Evolutionary conservation across 495 filamentous ascomycete species (phyloP).

Genomic region (Neurospora africana): DNA sequence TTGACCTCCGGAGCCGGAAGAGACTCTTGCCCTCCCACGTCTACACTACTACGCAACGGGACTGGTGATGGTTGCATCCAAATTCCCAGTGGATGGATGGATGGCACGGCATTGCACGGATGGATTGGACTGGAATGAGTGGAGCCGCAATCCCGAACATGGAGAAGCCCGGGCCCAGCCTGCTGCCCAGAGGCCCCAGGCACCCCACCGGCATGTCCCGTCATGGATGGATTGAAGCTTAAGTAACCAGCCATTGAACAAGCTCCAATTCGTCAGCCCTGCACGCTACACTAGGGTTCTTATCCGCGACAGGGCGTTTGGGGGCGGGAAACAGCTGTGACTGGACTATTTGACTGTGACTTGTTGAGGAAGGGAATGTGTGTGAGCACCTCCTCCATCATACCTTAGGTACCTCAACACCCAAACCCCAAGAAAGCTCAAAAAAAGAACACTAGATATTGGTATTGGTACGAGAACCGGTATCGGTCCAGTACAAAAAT

Average conservation of each 20-base stretch:
- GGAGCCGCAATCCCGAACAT: neutral
- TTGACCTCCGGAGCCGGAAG: neutral
- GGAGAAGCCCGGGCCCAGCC: neutral
- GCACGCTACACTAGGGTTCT: neutral
- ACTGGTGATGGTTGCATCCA: neutral
- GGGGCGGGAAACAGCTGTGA: neutral
- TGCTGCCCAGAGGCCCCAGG: neutral
- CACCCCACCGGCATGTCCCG: neutral
- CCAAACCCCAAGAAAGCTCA: neutral
- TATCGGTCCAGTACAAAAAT: neutral
- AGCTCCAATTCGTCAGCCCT: constrained; percentile 5
- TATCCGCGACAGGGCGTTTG: constrained; percentile 1
- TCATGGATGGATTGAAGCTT: neutral
- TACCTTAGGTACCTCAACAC: too few relatives aligned
- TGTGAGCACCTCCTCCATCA: neutral
- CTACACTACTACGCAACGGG: neutral
- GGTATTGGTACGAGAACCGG: neutral
- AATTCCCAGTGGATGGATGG: neutral
- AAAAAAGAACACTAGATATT: neutral
- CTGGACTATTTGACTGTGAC: neutral
- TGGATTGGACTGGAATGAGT: neutral
- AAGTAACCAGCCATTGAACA: constrained; percentile 1
- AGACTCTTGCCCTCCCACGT: neutral
- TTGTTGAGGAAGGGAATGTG: neutral
- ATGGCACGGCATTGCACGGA: neutral